Percentiles rank a stretch among this genome's conserved stretches.
Conservation (phyloP, 2,329 filamentous ascomycete genomes). For the Ophiocordyceps camponoti-leonardi region DNA sequence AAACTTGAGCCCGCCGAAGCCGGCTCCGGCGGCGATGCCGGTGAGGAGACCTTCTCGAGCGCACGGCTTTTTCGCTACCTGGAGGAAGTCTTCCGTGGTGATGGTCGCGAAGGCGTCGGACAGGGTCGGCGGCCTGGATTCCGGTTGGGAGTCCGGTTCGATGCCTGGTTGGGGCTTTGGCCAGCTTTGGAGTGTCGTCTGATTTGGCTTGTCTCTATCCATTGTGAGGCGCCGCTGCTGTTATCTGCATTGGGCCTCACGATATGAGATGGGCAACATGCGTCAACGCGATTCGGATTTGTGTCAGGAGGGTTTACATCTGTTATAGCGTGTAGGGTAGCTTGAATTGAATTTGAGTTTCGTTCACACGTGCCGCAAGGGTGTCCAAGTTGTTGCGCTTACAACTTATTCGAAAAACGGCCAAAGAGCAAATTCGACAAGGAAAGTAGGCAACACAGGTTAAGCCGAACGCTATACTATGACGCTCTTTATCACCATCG, state of each 20-base stretch:
- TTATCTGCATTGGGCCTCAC: neutral
- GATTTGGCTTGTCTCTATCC: constrained; percentile 9
- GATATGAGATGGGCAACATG: too few species aligned
- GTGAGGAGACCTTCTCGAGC: constrained; percentile 67
- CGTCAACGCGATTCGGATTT: too few species aligned
- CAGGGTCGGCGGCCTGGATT: constrained; percentile 20
- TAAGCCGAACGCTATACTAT: neutral
- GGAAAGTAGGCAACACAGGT: too few species aligned
- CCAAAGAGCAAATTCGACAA: too few species aligned
- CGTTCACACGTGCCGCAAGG: too few species aligned
- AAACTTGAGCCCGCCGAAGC: constrained; percentile 54
- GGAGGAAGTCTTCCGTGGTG: constrained; percentile 49
- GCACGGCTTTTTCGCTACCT: constrained; percentile 66
- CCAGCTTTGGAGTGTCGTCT: constrained; percentile 20
- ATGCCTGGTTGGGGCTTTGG: constrained; percentile 14
- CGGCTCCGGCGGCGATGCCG: constrained; percentile 67
- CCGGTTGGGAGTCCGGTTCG: neutral
- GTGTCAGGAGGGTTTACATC: too few species aligned
- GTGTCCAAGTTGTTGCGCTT: too few species aligned
- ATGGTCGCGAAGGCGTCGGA: constrained; percentile 49
- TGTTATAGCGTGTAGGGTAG: too few species aligned
- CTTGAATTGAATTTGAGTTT: too few species aligned
- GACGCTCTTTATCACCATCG: neutral
- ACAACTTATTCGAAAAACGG: too few species aligned
- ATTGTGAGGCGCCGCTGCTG: constrained; percentile 9